Evolutionary conservation across 371 early-diverging fungal species (phyloP), one percentile per base, ranked within the genome.

Genomic region (Blyttiomyces sp.): DNA sequence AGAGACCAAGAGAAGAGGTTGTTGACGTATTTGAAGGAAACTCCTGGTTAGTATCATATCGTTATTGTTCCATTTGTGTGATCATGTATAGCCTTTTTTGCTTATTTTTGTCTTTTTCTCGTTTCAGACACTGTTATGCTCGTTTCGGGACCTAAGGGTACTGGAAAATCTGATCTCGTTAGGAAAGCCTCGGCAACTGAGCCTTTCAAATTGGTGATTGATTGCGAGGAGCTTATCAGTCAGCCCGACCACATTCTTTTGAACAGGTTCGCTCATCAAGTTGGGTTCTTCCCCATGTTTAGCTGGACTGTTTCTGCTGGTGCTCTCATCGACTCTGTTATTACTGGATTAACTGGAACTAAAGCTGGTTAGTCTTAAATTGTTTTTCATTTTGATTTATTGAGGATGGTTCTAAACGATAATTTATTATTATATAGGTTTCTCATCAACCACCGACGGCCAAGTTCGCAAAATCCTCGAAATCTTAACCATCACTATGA

Each of bases 341-440:
- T 92, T 17, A 83, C 88, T 0, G 92, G 92, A 0, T 85, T 89
- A 0, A 93, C 92, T 4, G 95, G 95, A n/a, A 86, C 89, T 54
- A 93, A 91, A 57, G 85, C 92, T 0, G 88, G 88, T 57, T 5
- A 23, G 58, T 35, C 2, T 7, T 33, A 26, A 3, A 24, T 49
- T 60, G 53, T 55, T 28, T 61, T 11, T 51, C 32, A 49, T 53
- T 53, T 60, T 9, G 7, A 33, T 23, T 27, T 78, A 2, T 66
- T 82, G 5, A 83, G 82, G 0, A 67, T 85, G n/a, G 75, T 84
- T 13, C 68, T 32, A 5, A 9, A 31, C 44, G 23, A 42, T 59
- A 36, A 54, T 65, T 30, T 17, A 9, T 23, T 48, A 9, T 13
- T 21, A 48, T 16, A 6, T 54, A 50, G 69, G 66, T 16, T 65